Conservation (phyloP, 768 basidiomycete species). For the Collybia sordida region DNA sequence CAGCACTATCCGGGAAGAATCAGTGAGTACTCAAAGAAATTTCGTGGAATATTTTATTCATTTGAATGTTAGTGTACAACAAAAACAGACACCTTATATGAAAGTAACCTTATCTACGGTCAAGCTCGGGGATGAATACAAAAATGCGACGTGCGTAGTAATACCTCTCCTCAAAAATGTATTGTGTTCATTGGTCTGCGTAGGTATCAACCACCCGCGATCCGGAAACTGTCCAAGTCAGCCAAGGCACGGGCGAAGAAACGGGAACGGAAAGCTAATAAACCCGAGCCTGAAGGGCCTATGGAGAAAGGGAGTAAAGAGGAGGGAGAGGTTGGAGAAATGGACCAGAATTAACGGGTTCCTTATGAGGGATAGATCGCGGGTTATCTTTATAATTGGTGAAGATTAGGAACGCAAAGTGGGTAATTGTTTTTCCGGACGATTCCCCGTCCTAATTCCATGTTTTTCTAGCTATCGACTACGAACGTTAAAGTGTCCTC, state of each 20-base stretch:
- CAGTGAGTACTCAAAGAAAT: conserved; percentile 42
- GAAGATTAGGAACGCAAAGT: neutral
- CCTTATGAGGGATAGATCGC: neutral
- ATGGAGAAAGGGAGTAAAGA: neutral
- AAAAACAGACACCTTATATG: conserved; percentile 66
- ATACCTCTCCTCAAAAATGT: neutral
- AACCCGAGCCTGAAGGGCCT: neutral
- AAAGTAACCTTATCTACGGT: conserved; percentile 62
- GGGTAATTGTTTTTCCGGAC: neutral
- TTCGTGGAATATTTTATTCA: neutral
- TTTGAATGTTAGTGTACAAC: conserved; percentile 42
- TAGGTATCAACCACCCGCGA: conserved; percentile 58
- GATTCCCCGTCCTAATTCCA: neutral
- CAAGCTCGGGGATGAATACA: conserved; percentile 23
- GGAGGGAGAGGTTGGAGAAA: neutral
- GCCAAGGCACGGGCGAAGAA: conserved; percentile 57
- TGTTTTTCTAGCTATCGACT: neutral
- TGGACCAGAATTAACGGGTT: neutral
- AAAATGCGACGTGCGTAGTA: conserved; percentile 51
- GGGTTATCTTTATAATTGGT: too few relatives aligned
- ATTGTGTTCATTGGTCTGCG: neutral
- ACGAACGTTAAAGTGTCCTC: too few relatives aligned
- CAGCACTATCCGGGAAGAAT: conserved; percentile 57
- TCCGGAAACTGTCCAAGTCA: conserved; percentile 55
- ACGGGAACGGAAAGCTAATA: conserved; percentile 21